Evolutionary conservation across 345 rosid genomes (phyloP).

Genomic region (Angophora floribunda): DNA sequence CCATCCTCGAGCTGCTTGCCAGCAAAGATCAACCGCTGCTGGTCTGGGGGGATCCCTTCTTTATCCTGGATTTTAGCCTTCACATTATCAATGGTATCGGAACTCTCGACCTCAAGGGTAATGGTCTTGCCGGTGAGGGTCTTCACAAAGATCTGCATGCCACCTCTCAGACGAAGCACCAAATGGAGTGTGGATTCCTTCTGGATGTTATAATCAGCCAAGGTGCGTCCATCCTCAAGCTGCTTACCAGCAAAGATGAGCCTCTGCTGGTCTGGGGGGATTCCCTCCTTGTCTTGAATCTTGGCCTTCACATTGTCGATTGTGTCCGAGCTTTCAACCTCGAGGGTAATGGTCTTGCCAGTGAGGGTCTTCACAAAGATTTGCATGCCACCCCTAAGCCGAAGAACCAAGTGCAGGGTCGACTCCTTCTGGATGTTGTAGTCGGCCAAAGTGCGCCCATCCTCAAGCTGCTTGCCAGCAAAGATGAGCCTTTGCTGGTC

Average conservation of each 20-base stretch:
- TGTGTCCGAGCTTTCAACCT: slow-evolving; percentile 36
- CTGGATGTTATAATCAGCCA: slow-evolving; percentile 40
- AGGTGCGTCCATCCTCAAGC: slow-evolving; percentile 37
- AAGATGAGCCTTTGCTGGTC: slow-evolving; percentile 41
- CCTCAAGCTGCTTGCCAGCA: slow-evolving; percentile 38
- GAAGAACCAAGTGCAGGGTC: slow-evolving; percentile 26
- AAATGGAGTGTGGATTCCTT: slow-evolving; percentile 39
- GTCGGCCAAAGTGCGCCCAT: slow-evolving; percentile 35
- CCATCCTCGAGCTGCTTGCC: slow-evolving; percentile 23
- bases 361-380: slow-evolving; percentile 32
- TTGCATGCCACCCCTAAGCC: slow-evolving; percentile 31
- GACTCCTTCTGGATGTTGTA: slow-evolving; percentile 39
- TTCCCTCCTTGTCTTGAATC: slow-evolving; percentile 44
- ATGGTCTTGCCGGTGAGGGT: slow-evolving; percentile 14
- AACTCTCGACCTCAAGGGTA: slow-evolving; percentile 7
- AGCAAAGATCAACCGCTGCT: slow-evolving; percentile 9
- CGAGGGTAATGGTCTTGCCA: slow-evolving; percentile 26
- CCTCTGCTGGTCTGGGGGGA: slow-evolving; percentile 45
- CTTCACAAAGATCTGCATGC: slow-evolving; percentile 16
- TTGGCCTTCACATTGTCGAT: slow-evolving; percentile 38
- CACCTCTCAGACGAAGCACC: slow-evolving; percentile 10
- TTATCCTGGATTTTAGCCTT: slow-evolving; percentile 12
- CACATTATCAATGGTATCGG: slow-evolving; percentile 5
- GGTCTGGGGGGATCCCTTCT: slow-evolving; percentile 14
- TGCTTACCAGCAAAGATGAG: slow-evolving; percentile 39